A percentile compares a stretch with the other conserved stretches of the same genome.
These are phyloP conservation scores for Solanum dulcamara DNA, from an alignment of 257 asterid species.

Conservation along the genomic window DNA sequence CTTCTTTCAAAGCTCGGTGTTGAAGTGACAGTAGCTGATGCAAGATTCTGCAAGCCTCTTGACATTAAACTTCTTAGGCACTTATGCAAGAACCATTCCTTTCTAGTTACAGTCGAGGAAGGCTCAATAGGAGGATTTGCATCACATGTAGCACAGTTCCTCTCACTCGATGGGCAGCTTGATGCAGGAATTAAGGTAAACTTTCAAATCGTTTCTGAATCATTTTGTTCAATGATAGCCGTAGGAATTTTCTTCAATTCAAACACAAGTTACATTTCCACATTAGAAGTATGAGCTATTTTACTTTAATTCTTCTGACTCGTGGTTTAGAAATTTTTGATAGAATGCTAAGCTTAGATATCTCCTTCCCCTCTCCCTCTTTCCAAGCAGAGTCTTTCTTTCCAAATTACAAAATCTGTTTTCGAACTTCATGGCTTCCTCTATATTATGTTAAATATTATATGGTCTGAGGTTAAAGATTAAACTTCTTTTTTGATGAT, in stretches of 20 bases:
- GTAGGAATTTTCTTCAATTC: not conserved
- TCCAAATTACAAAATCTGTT: not conserved
- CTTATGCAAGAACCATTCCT: slow-evolving; percentile 51
- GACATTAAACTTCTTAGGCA: slow-evolving; percentile 50
- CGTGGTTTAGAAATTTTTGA: not conserved
- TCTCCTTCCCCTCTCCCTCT: not conserved
- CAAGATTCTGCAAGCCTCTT: slow-evolving; percentile 92
- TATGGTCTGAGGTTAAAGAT: not conserved
- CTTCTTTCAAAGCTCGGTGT: slow-evolving; percentile 60
- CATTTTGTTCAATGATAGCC: not conserved
- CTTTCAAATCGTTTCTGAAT: not conserved
- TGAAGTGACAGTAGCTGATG: slow-evolving; percentile 80
- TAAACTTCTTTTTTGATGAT: not conserved
- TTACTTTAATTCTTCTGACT: not conserved
- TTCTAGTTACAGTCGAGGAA: slow-evolving; percentile 72
- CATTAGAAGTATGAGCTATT: not conserved
- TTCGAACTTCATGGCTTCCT: not conserved
- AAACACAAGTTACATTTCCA: not conserved
- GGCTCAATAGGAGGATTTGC: slow-evolving; percentile 87
- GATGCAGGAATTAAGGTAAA: slow-evolving; percentile 75
- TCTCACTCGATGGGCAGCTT: slow-evolving; percentile 70
- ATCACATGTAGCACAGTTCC: slow-evolving; percentile 73
- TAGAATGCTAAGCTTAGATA: not conserved
- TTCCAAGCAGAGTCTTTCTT: not conserved
- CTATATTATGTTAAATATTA: not conserved